A percentile compares a stretch with the other conserved stretches of the same genome.
Conservation (phyloP, 495 filamentous ascomycete species). For the Echria macrotheca region DNA sequence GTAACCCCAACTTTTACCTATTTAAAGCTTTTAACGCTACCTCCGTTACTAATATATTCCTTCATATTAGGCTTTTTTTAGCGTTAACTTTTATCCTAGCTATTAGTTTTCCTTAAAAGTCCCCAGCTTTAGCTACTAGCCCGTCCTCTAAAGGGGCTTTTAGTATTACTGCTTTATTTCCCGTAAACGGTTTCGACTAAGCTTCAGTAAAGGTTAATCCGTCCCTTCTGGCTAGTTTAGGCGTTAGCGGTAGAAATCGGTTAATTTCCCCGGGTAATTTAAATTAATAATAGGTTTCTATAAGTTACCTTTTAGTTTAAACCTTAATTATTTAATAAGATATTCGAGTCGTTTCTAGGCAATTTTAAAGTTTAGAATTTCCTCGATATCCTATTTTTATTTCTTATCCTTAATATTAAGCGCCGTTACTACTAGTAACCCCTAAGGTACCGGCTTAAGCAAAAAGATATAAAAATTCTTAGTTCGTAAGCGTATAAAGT, state of each 20-base stretch:
- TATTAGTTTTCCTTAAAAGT: too few relatives aligned
- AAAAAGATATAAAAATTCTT: not conserved
- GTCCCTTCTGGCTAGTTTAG: not conserved
- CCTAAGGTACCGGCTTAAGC: not conserved
- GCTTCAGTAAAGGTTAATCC: not conserved
- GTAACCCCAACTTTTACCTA: not conserved
- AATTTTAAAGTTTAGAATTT: not conserved
- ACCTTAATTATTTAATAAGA: not conserved
- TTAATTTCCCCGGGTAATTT: not conserved
- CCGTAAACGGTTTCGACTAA: not conserved
- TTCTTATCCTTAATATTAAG: too few relatives aligned
- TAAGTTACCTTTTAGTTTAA: not conserved
- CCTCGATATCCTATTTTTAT: not conserved
- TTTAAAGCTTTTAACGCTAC: too few relatives aligned
- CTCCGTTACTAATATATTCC: not conserved
- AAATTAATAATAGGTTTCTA: not conserved
- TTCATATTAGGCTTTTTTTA: not conserved
- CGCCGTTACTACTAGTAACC: too few relatives aligned
- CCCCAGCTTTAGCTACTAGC: too few relatives aligned
- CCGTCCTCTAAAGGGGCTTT: too few relatives aligned
- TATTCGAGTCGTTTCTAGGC: not conserved
- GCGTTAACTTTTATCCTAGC: too few relatives aligned
- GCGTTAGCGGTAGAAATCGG: not conserved
- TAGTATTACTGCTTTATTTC: too few relatives aligned
- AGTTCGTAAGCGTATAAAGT: not conserved